Evolutionary conservation across 192 early-diverging fungal species (phyloP), one percentile per base, ranked within the genome.

Genomic region (Mortierella hygrophila): DNA sequence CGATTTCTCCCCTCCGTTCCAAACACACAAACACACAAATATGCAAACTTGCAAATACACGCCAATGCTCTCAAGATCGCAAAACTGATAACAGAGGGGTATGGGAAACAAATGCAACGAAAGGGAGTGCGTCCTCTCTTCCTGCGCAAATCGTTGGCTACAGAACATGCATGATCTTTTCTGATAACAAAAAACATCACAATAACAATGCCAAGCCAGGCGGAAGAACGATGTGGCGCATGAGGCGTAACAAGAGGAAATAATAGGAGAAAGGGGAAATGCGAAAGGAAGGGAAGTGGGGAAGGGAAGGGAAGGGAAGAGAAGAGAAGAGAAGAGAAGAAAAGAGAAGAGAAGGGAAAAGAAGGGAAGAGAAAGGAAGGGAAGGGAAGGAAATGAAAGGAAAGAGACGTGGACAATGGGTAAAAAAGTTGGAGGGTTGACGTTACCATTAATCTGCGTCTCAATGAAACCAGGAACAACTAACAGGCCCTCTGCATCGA

Each of bases 401-500:
- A 49, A 21, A 52, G 49, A 35, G 55, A 44, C 21, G 63, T 20
- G 26, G 29, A 70, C 11, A 21, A 38, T 26, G 46, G 26, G 63
- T 77, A 10, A 40, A 37, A 44, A 29, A 32, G 32, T 1, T 38
- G 13, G 6, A 63, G n/a, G 18, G 21, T 3, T 13, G 23, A 0
- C 5, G 15, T 70, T 80, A 85, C 83, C 96, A 79, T 97, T 97
- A 79, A 97, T 93, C 83, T 97, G 95, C 32, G 94, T 84, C 81
- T 97, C 95, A 42, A 97, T 92, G 71, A 92, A 97, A 4, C 96
- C 96, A n/a, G 96, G 94, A 2, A 90, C 91, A 38, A 97, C 90
- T 23, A 97, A 87, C 52, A 92, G 68, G 57, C 95, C 94, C 57
- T 92, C 83, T 68, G 94, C 94, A 88, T 97, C 94, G 70, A 97